A percentile compares a stretch with the other conserved stretches of the same genome.
Conservation (phyloP, 176 grass and related monocot species). For the Hsuehochloa calcarea region DNA sequence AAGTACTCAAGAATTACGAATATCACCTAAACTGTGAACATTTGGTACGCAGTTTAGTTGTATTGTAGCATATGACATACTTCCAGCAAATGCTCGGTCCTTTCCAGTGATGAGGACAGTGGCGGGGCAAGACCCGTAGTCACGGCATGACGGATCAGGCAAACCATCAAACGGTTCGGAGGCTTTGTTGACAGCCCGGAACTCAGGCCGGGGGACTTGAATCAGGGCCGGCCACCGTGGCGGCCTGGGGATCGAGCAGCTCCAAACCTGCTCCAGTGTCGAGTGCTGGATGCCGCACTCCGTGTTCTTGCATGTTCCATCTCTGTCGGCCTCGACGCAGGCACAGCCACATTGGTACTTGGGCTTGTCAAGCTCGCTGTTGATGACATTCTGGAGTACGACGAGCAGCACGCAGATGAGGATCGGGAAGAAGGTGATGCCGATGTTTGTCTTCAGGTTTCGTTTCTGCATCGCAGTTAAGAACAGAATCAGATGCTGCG, state of each 20-base stretch:
- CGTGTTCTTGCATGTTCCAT: slow-evolving; percentile 38
- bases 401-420: slow-evolving; percentile 67
- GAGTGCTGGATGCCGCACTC: slow-evolving; percentile 77
- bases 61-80: slow-evolving; percentile 32
- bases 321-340: slow-evolving; percentile 16
- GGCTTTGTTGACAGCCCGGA: slow-evolving; percentile 32
- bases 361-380: slow-evolving; percentile 67
- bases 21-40: slow-evolving; percentile 18
- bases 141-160: slow-evolving; percentile 54
- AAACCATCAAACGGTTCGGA: slow-evolving; percentile 39
- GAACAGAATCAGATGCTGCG: neutral
- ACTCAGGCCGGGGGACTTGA: slow-evolving; percentile 61
- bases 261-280: slow-evolving; percentile 55
- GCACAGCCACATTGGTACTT: slow-evolving; percentile 63
- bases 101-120: slow-evolving; percentile 65
- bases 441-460: slow-evolving; percentile 76
- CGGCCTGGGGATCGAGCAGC: slow-evolving; percentile 53
- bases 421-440: slow-evolving; percentile 70
- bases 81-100: slow-evolving; percentile 46
- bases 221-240: slow-evolving; percentile 65
- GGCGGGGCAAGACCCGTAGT: slow-evolving; percentile 56
- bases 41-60: neutral
- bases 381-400: slow-evolving; percentile 55
- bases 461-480: slow-evolving; percentile 49
- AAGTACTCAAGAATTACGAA: slow-evolving; percentile 10